Evolutionary conservation across 306 rosid species (phyloP).

Genomic region (Elaeagnus macrophylla): DNA sequence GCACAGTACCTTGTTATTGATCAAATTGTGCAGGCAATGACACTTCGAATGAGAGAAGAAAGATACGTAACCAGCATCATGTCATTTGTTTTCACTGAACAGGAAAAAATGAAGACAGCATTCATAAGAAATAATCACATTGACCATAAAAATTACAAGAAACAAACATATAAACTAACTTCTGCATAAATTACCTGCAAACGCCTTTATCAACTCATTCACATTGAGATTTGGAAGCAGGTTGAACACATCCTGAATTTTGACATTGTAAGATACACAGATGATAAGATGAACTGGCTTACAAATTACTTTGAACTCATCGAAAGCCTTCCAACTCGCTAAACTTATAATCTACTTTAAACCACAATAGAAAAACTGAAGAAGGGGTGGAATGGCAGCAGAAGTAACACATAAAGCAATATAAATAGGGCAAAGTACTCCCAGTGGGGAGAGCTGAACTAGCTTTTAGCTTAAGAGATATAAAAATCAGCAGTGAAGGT

Average conservation of each 20-base stretch:
- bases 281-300: neutral
- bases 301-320: no score
- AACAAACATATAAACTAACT: neutral
- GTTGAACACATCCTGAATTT: slow-evolving; percentile 42
- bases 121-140: neutral
- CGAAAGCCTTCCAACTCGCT: no score
- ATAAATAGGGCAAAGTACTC: no score
- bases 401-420: no score
- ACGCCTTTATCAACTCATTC: slow-evolving; percentile 42
- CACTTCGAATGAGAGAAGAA: slow-evolving; percentile 48
- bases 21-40: slow-evolving; percentile 57
- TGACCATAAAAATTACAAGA: neutral
- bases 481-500: slow-evolving; percentile 2
- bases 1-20: slow-evolving; percentile 41
- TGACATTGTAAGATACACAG: neutral
- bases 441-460: neutral
- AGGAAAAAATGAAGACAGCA: neutral
- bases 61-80: slow-evolving; percentile 55
- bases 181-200: slow-evolving; percentile 26
- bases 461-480: neutral
- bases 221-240: slow-evolving; percentile 53
- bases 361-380: no score
- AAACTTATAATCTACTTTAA: no score
- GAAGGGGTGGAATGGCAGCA: no score
- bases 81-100: slow-evolving; percentile 55